Percentiles rank a stretch among this genome's conserved stretches.
Evolutionary conservation across 148 eudicot species (phyloP).

Genomic region (Camellia granthamiana): DNA sequence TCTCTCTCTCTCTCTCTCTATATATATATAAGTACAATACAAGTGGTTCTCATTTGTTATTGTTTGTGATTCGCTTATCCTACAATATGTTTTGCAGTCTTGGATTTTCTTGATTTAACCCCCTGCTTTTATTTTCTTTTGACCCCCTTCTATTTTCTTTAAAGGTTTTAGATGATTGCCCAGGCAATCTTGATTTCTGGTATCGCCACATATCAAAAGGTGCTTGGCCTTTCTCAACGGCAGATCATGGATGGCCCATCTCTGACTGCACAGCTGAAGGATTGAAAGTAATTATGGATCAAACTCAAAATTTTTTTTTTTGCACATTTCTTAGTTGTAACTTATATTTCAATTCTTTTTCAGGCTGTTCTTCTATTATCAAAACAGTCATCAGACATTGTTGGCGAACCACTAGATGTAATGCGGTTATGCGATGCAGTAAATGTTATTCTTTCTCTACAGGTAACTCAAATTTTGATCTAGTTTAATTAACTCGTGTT

Average conservation of each 20-base stretch:
- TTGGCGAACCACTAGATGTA: conserved; percentile 77
- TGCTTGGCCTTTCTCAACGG: conserved; percentile 99
- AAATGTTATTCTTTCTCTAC: conserved; percentile 78
- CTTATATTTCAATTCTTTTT: conserved; percentile 20
- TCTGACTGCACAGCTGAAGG: conserved; percentile 98
- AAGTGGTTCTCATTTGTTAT: not conserved
- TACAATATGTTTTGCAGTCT: conserved; percentile 1
- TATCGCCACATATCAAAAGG: conserved; percentile 99
- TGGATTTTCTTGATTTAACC: not conserved
- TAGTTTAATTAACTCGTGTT: conserved; percentile 7
- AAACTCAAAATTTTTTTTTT: not conserved
- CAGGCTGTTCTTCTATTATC: conserved; percentile 78
- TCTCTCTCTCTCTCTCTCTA: no score
- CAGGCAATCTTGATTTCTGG: conserved; percentile 76
- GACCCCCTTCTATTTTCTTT: conserved; percentile 20
- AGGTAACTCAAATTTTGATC: conserved; percentile 44
- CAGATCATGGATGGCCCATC: conserved; percentile 98
- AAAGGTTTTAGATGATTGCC: conserved; percentile 82
- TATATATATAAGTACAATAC: no score
- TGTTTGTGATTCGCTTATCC: not conserved
- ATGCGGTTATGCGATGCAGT: conserved; percentile 70
- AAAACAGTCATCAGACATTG: conserved; percentile 63
- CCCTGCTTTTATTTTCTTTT: conserved; percentile 7
- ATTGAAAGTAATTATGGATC: conserved; percentile 60
- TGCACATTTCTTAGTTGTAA: conserved; percentile 3